Evolutionary conservation across 2,329 filamentous ascomycete genomes (phyloP).

Genomic region (Aspergillus aculeatinus): DNA sequence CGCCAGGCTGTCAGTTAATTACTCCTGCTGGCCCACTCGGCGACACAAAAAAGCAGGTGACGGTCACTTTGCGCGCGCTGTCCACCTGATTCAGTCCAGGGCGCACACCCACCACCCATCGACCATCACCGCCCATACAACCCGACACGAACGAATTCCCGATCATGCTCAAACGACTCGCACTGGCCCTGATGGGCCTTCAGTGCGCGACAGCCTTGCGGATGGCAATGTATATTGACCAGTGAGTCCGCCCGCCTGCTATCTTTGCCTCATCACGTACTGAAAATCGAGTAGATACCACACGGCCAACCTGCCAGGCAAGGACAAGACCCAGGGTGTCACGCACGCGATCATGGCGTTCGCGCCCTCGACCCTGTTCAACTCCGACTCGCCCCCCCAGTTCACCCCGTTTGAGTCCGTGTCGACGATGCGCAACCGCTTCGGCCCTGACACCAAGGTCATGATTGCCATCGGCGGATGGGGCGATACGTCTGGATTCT

Average conservation of each 20-base stretch:
- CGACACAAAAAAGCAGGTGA: background rate
- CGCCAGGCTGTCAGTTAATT: background rate
- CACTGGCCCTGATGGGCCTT: slow-evolving; percentile 31
- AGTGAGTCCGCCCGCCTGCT: slow-evolving; percentile 35
- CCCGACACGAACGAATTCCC: background rate
- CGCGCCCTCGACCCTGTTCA: slow-evolving; percentile 53
- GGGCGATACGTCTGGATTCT: slow-evolving; percentile 67
- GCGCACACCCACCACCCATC: background rate
- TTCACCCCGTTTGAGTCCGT: slow-evolving; percentile 58
- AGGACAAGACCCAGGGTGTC: slow-evolving; percentile 43
- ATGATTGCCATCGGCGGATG: slow-evolving; percentile 73
- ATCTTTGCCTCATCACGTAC: slow-evolving; percentile 7
- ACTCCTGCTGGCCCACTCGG: background rate
- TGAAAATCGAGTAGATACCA: slow-evolving; percentile 42
- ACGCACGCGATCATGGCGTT: slow-evolving; percentile 59
- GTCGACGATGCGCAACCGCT: slow-evolving; percentile 52
- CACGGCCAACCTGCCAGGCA: slow-evolving; percentile 34
- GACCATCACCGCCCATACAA: background rate
- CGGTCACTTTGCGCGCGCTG: background rate
- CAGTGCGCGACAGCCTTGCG: slow-evolving; percentile 31
- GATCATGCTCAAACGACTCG: slow-evolving; percentile 29
- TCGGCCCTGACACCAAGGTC: slow-evolving; percentile 58
- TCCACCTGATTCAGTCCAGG: background rate
- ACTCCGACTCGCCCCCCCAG: slow-evolving; percentile 41
- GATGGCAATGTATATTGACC: slow-evolving; percentile 49